Base-by-base conservation (phyloP, 78 protist species). In the Speleostelium caveatum region DNA sequence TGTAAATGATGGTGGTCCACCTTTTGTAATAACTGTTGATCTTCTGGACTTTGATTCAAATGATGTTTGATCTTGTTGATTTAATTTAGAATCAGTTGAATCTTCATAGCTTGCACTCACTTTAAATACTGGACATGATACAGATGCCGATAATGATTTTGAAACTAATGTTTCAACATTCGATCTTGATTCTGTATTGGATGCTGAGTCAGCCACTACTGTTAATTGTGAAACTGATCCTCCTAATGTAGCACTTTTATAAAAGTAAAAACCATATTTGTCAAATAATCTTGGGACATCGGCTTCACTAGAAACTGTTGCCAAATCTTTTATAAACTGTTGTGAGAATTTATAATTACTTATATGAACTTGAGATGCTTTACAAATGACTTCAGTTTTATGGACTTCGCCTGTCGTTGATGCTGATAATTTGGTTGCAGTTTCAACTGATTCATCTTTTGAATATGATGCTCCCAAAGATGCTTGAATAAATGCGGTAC, bases 291-390 rank as follows among this genome's bases (percentile, higher is more conserved):
- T 35, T 41, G 41, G 21, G 41, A 62, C 30, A 4, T 69, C 35
- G 6, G 26, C 7, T n/a, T 39, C n/a, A 8, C 8, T 49, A 6
- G 12, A 22, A 33, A 73, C 68, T 38, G 8, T 30, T 33, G 80
- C 24, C 6, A 73, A 56, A 6, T 73, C 80, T 59, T 73, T 49
- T 4, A 73, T 38, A 28, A 73, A 73, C 42, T 30, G 30, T 56
- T 63, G 66, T 35, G 53, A 39, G 55, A 53, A 73, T 19, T 36
- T 62, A 58, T 7, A 30, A 4, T 6, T 5, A 58, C 7, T 58
- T n/a, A 6, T 22, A 58, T 14, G 28, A 14, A 62, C 69, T 62
- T 33, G 17, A 6, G 69, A 33, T 19, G 39, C 30, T 33, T 30
- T 3, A 32, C 69, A 62, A 17, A 4, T 8, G 3, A 62, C 69